Conservation (phyloP, 2,329 filamentous ascomycete genomes). For the Aureobasidium sp. region DNA sequence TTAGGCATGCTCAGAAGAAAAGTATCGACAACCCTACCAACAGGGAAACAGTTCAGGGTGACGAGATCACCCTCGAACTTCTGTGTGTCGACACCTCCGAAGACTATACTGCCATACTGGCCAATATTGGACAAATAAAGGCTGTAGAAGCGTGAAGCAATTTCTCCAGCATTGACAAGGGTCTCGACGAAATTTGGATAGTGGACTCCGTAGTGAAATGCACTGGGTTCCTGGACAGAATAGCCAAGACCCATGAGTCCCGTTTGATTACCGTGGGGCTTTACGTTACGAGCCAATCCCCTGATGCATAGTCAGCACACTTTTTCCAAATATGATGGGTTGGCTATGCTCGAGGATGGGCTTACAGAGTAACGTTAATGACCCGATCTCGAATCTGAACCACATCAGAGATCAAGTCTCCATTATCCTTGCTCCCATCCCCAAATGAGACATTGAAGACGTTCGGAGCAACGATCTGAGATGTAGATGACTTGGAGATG, state of each 20-base stretch:
- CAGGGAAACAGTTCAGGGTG: constrained; percentile 21
- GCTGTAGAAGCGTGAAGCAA: constrained; percentile 24
- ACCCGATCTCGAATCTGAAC: constrained; percentile 12
- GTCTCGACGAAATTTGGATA: constrained; percentile 25
- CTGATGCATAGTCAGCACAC: background rate
- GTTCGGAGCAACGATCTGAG: constrained; percentile 18
- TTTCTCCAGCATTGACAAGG: constrained; percentile 21
- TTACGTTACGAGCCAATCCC: constrained; percentile 21
- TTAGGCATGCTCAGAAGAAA: background rate
- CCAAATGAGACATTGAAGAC: constrained; percentile 26
- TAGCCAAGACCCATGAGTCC: constrained; percentile 27
- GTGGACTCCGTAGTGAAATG: constrained; percentile 14
- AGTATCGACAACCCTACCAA: background rate
- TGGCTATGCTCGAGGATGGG: background rate
- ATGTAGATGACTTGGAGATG: constrained; percentile 19
- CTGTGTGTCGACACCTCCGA: constrained; percentile 26
- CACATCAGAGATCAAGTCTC: constrained; percentile 22
- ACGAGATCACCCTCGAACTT: constrained; percentile 23
- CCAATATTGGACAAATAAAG: constrained; percentile 23
- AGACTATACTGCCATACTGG: constrained; percentile 22
- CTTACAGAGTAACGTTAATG: background rate
- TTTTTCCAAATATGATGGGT: background rate
- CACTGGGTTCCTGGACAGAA: constrained; percentile 20
- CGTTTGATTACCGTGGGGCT: constrained; percentile 22
- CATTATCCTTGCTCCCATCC: constrained; percentile 21